Evolutionary conservation across 495 filamentous ascomycete species (phyloP).

Genomic region (Sabuloglossum arenarium): DNA sequence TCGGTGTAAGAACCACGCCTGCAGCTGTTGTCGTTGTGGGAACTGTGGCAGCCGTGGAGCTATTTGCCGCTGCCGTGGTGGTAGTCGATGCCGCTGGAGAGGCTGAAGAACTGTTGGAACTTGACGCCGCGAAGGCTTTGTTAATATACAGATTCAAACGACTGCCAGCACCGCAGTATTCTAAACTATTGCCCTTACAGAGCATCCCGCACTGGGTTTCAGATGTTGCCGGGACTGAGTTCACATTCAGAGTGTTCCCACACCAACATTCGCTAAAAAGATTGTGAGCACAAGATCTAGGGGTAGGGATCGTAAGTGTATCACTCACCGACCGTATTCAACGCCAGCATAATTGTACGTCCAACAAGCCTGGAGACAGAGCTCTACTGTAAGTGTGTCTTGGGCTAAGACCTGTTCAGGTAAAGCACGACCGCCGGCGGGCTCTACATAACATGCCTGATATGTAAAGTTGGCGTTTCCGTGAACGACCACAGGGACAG

Average conservation of each 20-base stretch:
- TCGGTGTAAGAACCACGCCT: neutral
- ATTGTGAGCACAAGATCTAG: neutral
- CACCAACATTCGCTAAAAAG: neutral
- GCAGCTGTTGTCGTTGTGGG: neutral
- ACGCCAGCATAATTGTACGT: neutral
- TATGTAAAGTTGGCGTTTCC: slow-evolving; percentile 1
- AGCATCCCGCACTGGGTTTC: slow-evolving; percentile 16
- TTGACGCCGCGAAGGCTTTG: neutral
- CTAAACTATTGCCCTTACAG: slow-evolving; percentile 20
- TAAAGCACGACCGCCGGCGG: neutral
- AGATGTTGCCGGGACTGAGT: neutral
- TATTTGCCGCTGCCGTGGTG: neutral
- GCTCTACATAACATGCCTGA: neutral
- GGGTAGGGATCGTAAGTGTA: neutral
- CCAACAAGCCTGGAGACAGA: neutral
- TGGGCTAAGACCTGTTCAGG: neutral
- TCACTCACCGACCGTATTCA: neutral
- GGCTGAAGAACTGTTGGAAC: neutral
- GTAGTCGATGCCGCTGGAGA: too few species aligned
- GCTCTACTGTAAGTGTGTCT: neutral
- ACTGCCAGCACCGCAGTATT: slow-evolving; percentile 21
- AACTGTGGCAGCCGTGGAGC: neutral
- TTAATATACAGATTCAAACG: neutral
- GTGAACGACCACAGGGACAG: neutral
- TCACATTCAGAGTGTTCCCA: neutral